These are phyloP conservation scores for Colletotrichum magnum DNA, from an alignment of 2,329 filamentous ascomycete species.

Conservation along the genomic window DNA sequence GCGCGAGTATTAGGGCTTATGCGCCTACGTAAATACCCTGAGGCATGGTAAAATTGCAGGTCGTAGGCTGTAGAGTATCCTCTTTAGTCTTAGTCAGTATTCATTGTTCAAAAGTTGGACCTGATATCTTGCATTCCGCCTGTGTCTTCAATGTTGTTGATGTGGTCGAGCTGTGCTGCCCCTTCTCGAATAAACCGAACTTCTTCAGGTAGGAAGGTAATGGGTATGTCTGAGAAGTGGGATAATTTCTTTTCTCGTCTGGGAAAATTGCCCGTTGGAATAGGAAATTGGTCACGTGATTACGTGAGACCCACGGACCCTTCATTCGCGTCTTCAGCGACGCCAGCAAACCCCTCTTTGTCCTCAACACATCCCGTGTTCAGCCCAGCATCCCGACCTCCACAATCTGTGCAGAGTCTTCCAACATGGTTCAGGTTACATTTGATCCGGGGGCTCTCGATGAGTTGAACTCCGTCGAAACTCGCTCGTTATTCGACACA, in stretches of 20 bases:
- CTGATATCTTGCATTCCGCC: constrained; percentile 17
- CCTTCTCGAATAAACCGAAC: not conserved
- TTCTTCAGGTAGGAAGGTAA: no score
- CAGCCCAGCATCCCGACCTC: no score
- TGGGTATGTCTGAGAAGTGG: not conserved
- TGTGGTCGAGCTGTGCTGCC: not conserved
- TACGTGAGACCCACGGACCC: no score
- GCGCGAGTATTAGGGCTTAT: not conserved
- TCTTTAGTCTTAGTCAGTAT: not conserved
- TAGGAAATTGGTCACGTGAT: no score
- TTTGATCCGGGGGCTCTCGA: constrained; percentile 52
- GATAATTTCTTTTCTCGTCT: not conserved
- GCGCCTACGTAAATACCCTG: not conserved
- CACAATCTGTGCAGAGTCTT: not conserved
- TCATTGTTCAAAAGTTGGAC: not conserved
- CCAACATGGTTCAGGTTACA: constrained; percentile 5
- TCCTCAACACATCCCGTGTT: no score
- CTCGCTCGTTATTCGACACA: constrained; percentile 64
- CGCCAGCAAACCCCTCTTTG: no score
- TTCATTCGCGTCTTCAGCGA: no score
- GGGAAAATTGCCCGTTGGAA: not conserved
- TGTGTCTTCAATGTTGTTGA: not conserved
- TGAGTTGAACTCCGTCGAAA: constrained; percentile 58
- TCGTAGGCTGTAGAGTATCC: not conserved
- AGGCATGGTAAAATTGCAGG: not conserved